phyloP scores from a whole-genome alignment of 495 filamentous ascomycete genomes.

The Collariella sp. region DNA sequence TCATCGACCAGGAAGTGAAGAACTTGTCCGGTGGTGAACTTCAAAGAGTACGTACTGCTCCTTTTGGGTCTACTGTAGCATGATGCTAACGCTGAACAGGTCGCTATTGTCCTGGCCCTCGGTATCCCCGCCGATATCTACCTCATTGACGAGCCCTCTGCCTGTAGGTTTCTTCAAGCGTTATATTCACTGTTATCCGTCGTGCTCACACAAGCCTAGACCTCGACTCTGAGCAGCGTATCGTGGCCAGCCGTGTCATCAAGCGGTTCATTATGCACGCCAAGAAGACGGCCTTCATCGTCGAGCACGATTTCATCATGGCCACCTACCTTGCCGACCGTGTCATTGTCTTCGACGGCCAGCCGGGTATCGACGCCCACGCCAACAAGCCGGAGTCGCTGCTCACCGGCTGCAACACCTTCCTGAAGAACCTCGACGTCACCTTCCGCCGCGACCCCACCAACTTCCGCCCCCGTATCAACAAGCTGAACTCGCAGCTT shows the following conservation, averaged over 20 bases:
- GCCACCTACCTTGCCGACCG: conserved; percentile 92
- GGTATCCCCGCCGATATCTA: conserved; percentile 97
- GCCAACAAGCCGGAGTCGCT: conserved; percentile 87
- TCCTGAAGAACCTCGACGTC: conserved; percentile 90
- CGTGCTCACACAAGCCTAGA: conserved; percentile 12
- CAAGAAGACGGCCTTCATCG: conserved; percentile 98
- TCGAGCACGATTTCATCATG: conserved; percentile 99
- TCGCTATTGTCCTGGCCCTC: conserved; percentile 92
- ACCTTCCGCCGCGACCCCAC: conserved; percentile 97
- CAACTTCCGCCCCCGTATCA: conserved; percentile 93
- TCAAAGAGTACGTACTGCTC: conserved; percentile 51
- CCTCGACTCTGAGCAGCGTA: conserved; percentile 97
- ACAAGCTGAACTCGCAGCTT: conserved; percentile 89
- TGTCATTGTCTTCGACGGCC: conserved; percentile 95
- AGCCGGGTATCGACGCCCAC: conserved; percentile 77
- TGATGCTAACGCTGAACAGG: conserved; percentile 28
- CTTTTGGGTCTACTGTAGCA: background rate
- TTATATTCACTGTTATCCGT: background rate
- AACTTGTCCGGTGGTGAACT: conserved; percentile 98
- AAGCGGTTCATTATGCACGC: conserved; percentile 99
- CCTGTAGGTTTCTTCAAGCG: conserved; percentile 16
- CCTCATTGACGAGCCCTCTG: conserved; percentile 73
- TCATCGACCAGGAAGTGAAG: conserved; percentile 98
- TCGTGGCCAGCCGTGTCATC: conserved; percentile 91
- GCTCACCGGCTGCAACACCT: conserved; percentile 92